phyloP scores from a whole-genome alignment of 148 eudicot genomes.

The Rhododendron mucronatum region DNA sequence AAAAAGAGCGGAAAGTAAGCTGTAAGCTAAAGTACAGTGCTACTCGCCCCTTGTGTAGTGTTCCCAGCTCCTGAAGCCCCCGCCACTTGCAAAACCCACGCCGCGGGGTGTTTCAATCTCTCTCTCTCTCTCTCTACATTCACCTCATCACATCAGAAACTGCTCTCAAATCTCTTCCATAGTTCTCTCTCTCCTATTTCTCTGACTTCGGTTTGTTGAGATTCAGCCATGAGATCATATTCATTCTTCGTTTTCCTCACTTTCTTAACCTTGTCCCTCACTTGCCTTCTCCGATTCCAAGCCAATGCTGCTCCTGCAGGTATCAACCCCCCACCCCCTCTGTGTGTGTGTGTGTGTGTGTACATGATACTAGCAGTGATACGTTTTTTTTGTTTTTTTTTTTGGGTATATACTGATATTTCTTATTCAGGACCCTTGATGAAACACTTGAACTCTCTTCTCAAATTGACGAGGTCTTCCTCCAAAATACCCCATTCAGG shows the following conservation, averaged over 20 bases:
- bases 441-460: constrained; percentile 57
- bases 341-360: too few relatives aligned
- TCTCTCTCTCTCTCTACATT: background rate
- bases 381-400: background rate
- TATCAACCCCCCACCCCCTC: constrained; percentile 13
- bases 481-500: constrained; percentile 76
- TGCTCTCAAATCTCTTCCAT: background rate
- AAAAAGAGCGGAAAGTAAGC: background rate
- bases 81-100: background rate
- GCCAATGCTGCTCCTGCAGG: constrained; percentile 68
- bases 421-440: constrained; percentile 57
- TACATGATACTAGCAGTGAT: background rate
- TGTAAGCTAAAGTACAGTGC: background rate
- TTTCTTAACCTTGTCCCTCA: constrained; percentile 26
- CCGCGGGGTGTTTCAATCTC: background rate
- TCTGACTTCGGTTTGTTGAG: background rate
- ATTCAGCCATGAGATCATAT: constrained; percentile 32
- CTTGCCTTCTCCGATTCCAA: constrained; percentile 35
- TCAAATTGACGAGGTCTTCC: constrained; percentile 73
- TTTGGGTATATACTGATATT: background rate
- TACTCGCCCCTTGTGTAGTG: background rate
- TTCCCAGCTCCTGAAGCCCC: background rate
- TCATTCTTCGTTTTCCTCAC: constrained; percentile 17
- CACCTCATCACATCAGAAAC: background rate
- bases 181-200: constrained; percentile 9